A percentile compares a stretch with the other conserved stretches of the same genome.
phyloP scores from a whole-genome alignment of 345 rosid genomes.

The Microthlaspi erraticum region DNA sequence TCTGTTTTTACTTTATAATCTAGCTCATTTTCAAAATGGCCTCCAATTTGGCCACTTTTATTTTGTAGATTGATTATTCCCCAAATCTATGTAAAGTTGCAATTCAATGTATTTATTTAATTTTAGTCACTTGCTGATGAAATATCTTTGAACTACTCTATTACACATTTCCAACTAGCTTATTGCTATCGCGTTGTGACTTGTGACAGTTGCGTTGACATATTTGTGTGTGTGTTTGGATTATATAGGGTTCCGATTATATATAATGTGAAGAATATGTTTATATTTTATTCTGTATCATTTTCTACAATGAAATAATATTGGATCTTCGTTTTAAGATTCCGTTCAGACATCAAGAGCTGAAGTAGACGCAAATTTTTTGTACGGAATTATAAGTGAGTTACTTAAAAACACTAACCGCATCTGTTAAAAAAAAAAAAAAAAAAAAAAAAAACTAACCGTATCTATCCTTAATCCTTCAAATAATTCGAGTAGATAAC shows the following conservation, averaged over 20 bases:
- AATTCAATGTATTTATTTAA: conserved; percentile 5
- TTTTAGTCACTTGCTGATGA: background rate
- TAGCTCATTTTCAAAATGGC: conserved; percentile 9
- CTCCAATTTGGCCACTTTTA: conserved; percentile 39
- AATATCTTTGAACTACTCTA: background rate
- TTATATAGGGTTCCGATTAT: too few relatives aligned
- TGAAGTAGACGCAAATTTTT: conserved; percentile 28
- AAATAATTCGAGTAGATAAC: conserved; percentile 5
- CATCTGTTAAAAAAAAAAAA: too few relatives aligned
- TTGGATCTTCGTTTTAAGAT: conserved; percentile 34
- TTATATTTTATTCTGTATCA: background rate
- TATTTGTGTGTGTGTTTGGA: conserved; percentile 14
- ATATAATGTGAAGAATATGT: background rate
- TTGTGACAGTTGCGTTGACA: conserved; percentile 16
- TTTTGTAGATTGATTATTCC: conserved; percentile 24
- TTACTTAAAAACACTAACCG: too few relatives aligned
- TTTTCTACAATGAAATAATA: conserved; percentile 11
- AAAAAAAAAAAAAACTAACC: too few relatives aligned
- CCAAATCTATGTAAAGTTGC: conserved; percentile 21
- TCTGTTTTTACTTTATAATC: background rate
- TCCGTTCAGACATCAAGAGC: conserved; percentile 38
- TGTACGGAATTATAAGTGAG: conserved; percentile 31
- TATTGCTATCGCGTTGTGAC: conserved; percentile 19
- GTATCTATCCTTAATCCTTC: too few relatives aligned
- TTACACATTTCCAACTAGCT: conserved; percentile 5